A percentile compares a stretch with the other conserved stretches of the same genome.
These are phyloP conservation scores for Protea cynaroides DNA, from an alignment of 164 flowering plant genomes.

Conservation along the genomic window DNA sequence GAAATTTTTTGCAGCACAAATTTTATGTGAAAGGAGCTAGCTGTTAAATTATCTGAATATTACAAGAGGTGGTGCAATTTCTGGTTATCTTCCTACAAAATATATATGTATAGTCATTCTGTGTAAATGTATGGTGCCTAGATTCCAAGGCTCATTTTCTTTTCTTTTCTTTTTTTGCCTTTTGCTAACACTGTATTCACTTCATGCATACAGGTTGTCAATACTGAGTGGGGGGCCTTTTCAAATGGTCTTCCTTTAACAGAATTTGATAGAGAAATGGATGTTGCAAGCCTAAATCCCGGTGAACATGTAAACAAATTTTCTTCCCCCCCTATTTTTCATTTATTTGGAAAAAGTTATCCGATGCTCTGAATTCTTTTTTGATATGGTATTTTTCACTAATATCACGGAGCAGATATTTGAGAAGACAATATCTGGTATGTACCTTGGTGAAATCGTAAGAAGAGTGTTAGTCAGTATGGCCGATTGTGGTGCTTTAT, in stretches of 20 bases:
- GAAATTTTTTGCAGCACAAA: no score
- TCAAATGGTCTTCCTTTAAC: conserved; percentile 72
- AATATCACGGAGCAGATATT: conserved; percentile 37
- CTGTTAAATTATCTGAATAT: no score
- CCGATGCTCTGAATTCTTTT: neutral
- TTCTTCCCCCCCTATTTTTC: neutral
- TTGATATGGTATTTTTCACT: neutral
- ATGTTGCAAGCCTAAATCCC: conserved; percentile 81
- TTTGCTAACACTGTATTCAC: neutral
- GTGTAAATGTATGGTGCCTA: no score
- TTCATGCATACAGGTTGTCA: conserved; percentile 58
- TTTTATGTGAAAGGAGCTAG: no score
- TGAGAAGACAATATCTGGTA: conserved; percentile 96
- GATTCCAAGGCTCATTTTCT: no score
- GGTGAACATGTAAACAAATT: conserved; percentile 67
- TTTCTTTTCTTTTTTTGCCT: no score
- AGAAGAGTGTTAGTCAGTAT: conserved; percentile 56
- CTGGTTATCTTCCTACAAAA: no score
- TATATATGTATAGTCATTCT: no score
- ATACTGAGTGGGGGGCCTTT: conserved; percentile 92
- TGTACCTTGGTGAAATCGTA: conserved; percentile 88
- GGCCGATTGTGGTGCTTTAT: conserved; percentile 53
- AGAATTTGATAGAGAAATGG: conserved; percentile 69
- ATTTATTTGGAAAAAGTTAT: neutral
- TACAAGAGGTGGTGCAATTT: no score